These are phyloP conservation scores for Ceriops tagal DNA, from an alignment of 345 rosid genomes.

Conservation along the genomic window DNA sequence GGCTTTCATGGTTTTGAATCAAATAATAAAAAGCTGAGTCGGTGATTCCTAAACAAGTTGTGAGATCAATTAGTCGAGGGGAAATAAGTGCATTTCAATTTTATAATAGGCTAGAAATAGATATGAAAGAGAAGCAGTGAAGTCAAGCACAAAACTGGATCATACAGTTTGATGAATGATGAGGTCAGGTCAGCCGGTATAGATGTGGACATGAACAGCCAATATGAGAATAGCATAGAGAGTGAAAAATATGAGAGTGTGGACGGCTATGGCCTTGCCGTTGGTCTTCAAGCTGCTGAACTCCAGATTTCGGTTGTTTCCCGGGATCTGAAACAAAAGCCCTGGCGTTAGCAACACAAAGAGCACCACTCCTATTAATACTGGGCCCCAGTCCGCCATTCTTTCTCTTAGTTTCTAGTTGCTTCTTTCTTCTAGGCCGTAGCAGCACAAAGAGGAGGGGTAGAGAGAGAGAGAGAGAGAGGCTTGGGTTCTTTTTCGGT, in stretches of 20 bases:
- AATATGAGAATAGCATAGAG: constrained; percentile 70
- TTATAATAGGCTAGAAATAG: too few species aligned
- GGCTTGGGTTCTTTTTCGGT: too few species aligned
- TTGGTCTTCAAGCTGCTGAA: constrained; percentile 88
- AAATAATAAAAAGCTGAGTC: not conserved
- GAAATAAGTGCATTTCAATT: too few species aligned
- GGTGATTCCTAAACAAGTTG: too few species aligned
- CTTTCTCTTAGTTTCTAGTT: not conserved
- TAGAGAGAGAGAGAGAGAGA: too few species aligned
- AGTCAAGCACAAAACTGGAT: constrained; percentile 12
- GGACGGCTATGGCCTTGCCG: constrained; percentile 83
- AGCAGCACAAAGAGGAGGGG: not conserved
- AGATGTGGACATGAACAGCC: constrained; percentile 80
- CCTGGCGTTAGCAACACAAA: constrained; percentile 88
- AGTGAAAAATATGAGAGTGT: constrained; percentile 79
- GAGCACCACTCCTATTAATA: constrained; percentile 69
- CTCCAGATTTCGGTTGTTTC: constrained; percentile 51
- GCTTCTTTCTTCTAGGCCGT: too few species aligned
- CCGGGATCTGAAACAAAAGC: constrained; percentile 72
- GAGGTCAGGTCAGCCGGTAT: constrained; percentile 49
- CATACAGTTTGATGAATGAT: not conserved
- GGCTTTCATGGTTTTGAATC: not conserved
- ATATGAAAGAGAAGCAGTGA: not conserved
- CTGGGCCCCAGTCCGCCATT: constrained; percentile 98
- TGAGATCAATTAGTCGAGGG: too few species aligned